These are phyloP conservation scores for Coelastrella sp. DNA, from an alignment of 139 green algal species.

Conservation along the genomic window DNA sequence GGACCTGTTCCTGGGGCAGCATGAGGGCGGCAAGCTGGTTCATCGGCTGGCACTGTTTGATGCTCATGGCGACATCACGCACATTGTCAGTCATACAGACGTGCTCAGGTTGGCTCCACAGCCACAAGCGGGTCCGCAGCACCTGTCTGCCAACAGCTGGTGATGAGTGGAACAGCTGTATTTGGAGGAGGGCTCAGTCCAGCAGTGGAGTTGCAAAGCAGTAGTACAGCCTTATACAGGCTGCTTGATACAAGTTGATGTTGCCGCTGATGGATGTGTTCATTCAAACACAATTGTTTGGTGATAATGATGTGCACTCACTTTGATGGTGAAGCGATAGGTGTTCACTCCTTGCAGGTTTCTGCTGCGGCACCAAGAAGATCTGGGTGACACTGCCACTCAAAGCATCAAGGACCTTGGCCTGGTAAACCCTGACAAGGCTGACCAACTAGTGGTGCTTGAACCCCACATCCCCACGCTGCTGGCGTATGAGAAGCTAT, in stretches of 20 bases:
- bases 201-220: too few relatives aligned
- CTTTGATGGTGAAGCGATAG: too few relatives aligned
- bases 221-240: too few relatives aligned
- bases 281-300: too few relatives aligned
- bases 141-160: background rate
- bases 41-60: slow-evolving; percentile 70
- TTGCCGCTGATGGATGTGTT: too few relatives aligned
- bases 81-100: slow-evolving; percentile 74
- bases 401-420: slow-evolving; percentile 53
- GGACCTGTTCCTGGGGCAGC: slow-evolving; percentile 42
- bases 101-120: slow-evolving; percentile 39
- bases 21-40: slow-evolving; percentile 14
- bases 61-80: slow-evolving; percentile 70
- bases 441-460: slow-evolving; percentile 57
- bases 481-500: slow-evolving; percentile 76
- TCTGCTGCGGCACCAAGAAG: slow-evolving; percentile 45
- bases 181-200: too few relatives aligned
- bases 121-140: background rate
- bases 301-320: too few relatives aligned
- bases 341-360: background rate
- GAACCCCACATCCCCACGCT: slow-evolving; percentile 73
- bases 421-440: slow-evolving; percentile 43
- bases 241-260: too few relatives aligned
- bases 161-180: too few relatives aligned
- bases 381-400: slow-evolving; percentile 48